Evolutionary conservation across 257 asterid genomes (phyloP).

Genomic region (Verbena officinalis): DNA sequence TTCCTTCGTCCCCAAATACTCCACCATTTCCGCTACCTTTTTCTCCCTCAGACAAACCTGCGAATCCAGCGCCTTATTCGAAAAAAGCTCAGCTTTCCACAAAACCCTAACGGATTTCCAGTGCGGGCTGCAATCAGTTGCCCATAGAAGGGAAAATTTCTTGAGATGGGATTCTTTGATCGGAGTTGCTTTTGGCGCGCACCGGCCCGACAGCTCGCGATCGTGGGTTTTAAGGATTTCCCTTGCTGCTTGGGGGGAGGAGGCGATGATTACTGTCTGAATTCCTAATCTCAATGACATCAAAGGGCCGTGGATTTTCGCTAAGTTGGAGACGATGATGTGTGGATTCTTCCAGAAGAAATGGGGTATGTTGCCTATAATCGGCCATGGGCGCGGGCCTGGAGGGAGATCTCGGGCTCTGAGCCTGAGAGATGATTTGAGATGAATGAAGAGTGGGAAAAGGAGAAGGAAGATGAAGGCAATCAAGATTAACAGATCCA

Average conservation of each 20-base stretch:
- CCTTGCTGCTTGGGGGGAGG: conserved; percentile 35
- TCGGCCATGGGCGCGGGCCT: conserved; percentile 46
- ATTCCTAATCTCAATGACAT: conserved; percentile 39
- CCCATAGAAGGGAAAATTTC: conserved; percentile 41
- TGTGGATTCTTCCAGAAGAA: conserved; percentile 39
- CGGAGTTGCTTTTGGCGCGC: conserved; percentile 47
- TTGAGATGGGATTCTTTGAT: conserved; percentile 39
- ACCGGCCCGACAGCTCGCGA: conserved; percentile 39
- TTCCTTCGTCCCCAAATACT: conserved; percentile 25
- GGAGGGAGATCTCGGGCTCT: conserved; percentile 43
- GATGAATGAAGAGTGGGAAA: neutral
- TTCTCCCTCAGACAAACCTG: conserved; percentile 32
- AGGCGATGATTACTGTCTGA: conserved; percentile 36
- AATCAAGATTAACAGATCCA: neutral
- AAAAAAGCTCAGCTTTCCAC: conserved; percentile 43
- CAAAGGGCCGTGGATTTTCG: conserved; percentile 36
- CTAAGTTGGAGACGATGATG: conserved; percentile 32
- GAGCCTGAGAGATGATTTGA: conserved; percentile 5
- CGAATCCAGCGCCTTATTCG: conserved; percentile 33
- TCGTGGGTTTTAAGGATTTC: conserved; percentile 46
- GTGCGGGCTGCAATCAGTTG: conserved; percentile 33
- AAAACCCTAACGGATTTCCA: conserved; percentile 37
- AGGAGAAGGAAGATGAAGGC: neutral
- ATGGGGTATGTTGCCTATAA: conserved; percentile 39
- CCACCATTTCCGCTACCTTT: conserved; percentile 36